Conservation (phyloP, 2,329 filamentous ascomycete genomes). For the Myotisia sp. region DNA sequence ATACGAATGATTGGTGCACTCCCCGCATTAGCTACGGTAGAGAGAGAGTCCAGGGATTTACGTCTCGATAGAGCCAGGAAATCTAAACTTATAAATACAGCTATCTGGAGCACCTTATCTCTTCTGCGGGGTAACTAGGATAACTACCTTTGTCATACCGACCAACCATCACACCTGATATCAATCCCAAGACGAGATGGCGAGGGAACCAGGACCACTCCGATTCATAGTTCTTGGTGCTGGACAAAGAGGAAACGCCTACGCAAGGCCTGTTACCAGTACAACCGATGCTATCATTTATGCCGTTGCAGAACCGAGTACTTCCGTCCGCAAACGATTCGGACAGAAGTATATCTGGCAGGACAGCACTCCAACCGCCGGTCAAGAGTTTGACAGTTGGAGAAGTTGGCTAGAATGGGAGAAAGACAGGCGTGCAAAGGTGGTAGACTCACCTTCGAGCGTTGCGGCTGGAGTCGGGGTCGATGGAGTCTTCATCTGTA, state of each 20-base stretch:
- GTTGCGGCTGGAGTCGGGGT: conserved; percentile 41
- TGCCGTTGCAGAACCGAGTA: conserved; percentile 67
- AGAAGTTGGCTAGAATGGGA: conserved; percentile 63
- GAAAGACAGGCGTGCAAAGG: conserved; percentile 42
- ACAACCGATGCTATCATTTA: conserved; percentile 55
- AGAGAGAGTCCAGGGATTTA: no score
- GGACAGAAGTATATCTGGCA: conserved; percentile 63
- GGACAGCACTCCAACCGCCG: conserved; percentile 34
- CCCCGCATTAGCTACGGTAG: no score
- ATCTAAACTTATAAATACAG: no score
- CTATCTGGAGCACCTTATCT: no score
- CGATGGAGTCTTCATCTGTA: conserved; percentile 56
- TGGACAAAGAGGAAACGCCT: conserved; percentile 62
- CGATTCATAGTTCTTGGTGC: conserved; percentile 70
- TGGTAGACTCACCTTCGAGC: conserved; percentile 19
- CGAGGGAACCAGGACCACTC: conserved; percentile 22
- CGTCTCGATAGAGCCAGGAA: no score
- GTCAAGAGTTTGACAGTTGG: conserved; percentile 62
- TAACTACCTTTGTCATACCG: no score
- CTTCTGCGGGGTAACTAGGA: no score
- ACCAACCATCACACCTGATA: no score
- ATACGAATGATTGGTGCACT: no score
- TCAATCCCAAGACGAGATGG: no score
- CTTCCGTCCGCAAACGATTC: conserved; percentile 60
- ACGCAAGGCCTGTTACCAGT: conserved; percentile 52